Conservation (phyloP, 768 basidiomycete genomes). For the Boletales sp. region DNA sequence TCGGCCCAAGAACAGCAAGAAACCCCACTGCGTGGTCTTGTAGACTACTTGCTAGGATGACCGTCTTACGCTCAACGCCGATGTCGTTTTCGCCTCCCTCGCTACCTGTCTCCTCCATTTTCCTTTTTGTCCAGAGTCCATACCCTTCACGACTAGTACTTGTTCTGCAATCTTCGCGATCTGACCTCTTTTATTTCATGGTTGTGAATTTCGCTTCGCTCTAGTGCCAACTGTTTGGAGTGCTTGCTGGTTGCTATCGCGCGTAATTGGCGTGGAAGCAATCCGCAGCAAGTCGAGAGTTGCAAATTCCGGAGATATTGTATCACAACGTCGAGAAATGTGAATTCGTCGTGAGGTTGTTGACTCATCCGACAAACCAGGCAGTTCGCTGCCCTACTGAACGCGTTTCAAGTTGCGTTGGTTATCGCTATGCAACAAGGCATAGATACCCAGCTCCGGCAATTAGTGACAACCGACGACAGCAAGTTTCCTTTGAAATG, state of each 20-base stretch:
- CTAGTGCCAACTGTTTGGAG: neutral
- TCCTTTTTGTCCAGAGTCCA: conserved; percentile 26
- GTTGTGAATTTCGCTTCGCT: conserved; percentile 9
- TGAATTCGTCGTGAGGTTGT: no score
- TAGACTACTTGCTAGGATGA: conserved; percentile 32
- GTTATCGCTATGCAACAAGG: neutral
- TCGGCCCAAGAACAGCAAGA: conserved; percentile 45
- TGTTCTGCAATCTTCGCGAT: conserved; percentile 37
- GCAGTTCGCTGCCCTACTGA: no score
- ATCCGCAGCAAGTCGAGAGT: conserved; percentile 10
- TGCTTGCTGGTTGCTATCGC: conserved; percentile 17
- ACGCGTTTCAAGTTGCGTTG: no score
- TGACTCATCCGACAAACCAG: no score
- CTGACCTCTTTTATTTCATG: conserved; percentile 27
- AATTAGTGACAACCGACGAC: no score
- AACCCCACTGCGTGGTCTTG: conserved; percentile 42
- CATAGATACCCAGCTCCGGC: neutral
- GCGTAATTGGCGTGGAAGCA: conserved; percentile 2
- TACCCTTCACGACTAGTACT: conserved; percentile 36
- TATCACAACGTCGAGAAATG: neutral
- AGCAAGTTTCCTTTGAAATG: no score
- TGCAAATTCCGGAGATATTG: neutral
- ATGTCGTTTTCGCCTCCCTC: conserved; percentile 17
- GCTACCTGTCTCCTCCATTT: conserved; percentile 12
- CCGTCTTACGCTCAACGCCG: conserved; percentile 18